Evolutionary conservation across 1,139 yeast species (phyloP).

Genomic region (Yamadazyma diddensiae): DNA sequence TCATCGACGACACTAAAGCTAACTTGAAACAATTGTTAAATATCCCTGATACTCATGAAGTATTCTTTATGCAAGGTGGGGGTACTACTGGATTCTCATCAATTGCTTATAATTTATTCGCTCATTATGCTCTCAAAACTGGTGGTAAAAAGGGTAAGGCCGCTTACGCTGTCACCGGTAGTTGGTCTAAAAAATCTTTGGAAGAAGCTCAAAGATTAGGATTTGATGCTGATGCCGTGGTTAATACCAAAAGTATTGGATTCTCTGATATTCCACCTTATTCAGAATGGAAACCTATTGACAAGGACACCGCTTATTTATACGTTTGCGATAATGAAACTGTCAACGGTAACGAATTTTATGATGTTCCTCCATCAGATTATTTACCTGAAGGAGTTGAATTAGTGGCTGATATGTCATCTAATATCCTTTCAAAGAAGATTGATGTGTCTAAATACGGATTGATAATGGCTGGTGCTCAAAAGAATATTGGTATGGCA

Average conservation of each 20-base stretch:
- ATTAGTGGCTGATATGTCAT: slow-evolving; percentile 91
- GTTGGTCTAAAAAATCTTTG: slow-evolving; percentile 86
- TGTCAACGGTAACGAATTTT: slow-evolving; percentile 89
- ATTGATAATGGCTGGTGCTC: slow-evolving; percentile 91
- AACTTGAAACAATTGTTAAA: slow-evolving; percentile 59
- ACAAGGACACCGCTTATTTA: slow-evolving; percentile 65
- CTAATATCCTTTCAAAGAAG: slow-evolving; percentile 80
- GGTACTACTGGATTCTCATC: slow-evolving; percentile 95
- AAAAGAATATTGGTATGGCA: slow-evolving; percentile 94
- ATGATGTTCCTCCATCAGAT: slow-evolving; percentile 44
- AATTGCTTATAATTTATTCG: slow-evolving; percentile 77
- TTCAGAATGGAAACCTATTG: slow-evolving; percentile 55
- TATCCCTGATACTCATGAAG: slow-evolving; percentile 91
- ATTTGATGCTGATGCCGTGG: slow-evolving; percentile 65
- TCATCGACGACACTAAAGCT: slow-evolving; percentile 74
- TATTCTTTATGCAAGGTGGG: slow-evolving; percentile 94
- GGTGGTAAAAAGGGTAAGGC: slow-evolving; percentile 74
- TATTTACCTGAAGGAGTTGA: slow-evolving; percentile 68
- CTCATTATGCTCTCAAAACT: slow-evolving; percentile 60
- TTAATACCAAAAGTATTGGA: slow-evolving; percentile 62
- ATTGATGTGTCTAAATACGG: slow-evolving; percentile 85
- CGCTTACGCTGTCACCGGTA: slow-evolving; percentile 87
- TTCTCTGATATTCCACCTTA: slow-evolving; percentile 69
- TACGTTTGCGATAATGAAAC: slow-evolving; percentile 96
- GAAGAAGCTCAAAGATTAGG: slow-evolving; percentile 89